A percentile compares a stretch with the other conserved stretches of the same genome.
phyloP scores from a whole-genome alignment of 163 green algal species.

The Trebouxia gelatinosa region DNA sequence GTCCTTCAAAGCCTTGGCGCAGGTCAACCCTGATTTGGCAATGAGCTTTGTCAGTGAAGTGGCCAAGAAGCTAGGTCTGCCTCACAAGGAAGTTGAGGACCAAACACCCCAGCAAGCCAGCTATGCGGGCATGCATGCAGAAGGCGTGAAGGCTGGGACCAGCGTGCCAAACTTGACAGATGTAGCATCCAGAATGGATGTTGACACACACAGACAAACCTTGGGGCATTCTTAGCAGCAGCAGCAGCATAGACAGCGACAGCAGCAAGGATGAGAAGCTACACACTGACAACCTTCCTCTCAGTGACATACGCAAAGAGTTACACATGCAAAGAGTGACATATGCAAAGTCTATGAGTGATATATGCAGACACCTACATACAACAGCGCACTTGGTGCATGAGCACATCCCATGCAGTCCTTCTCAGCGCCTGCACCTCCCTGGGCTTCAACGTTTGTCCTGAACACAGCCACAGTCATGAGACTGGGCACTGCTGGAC shows the following conservation, averaged over 20 bases:
- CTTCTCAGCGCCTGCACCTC: constrained; percentile 89
- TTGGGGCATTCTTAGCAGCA: too few species aligned
- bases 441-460: constrained; percentile 65
- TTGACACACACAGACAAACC: too few species aligned
- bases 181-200: too few species aligned
- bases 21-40: constrained; percentile 25
- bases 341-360: too few species aligned
- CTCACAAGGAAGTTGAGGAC: neutral
- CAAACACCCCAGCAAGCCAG: too few species aligned
- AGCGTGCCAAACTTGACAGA: too few species aligned
- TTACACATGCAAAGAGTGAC: too few species aligned
- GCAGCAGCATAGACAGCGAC: too few species aligned
- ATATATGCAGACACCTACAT: constrained; percentile 46
- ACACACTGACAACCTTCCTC: too few species aligned
- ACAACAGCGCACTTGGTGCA: constrained; percentile 54
- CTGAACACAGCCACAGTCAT: constrained; percentile 19
- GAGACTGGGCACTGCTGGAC: too few species aligned
- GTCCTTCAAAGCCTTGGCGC: constrained; percentile 35
- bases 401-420: constrained; percentile 87
- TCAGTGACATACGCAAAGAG: too few species aligned
- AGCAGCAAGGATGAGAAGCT: too few species aligned
- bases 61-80: constrained; percentile 13
- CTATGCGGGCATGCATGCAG: neutral
- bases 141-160: neutral
- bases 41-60: constrained; percentile 31